A percentile compares a stretch with the other conserved stretches of the same genome.
Evolutionary conservation across 495 filamentous ascomycete genomes (phyloP).

Genomic region (Haplographium delicatum): DNA sequence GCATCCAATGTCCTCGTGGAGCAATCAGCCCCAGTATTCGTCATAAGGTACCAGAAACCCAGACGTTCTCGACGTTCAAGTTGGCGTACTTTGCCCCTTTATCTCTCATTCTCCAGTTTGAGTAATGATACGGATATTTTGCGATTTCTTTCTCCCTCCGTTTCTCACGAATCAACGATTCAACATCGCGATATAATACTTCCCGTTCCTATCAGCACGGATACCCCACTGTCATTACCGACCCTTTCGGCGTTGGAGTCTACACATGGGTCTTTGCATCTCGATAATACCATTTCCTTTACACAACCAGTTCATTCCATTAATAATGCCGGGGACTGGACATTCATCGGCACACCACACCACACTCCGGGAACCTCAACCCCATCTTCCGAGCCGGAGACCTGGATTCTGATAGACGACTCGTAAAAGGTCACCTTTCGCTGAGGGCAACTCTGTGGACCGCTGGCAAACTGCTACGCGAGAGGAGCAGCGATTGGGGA

Average conservation of each 20-base stretch:
- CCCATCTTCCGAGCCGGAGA: conserved; percentile 22
- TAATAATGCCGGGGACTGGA: conserved; percentile 18
- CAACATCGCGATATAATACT: conserved; percentile 15
- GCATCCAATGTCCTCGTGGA: conserved; percentile 8
- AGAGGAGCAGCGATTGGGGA: conserved; percentile 24
- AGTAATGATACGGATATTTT: conserved; percentile 19
- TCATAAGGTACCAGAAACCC: conserved; percentile 9
- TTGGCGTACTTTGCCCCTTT: conserved; percentile 11
- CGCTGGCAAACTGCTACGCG: conserved; percentile 18
- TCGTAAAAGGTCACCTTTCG: conserved; percentile 23
- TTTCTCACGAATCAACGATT: conserved; percentile 13
- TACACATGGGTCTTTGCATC: background rate
- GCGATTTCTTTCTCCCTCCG: conserved; percentile 7
- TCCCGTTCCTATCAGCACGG: background rate
- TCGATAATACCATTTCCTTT: conserved; percentile 6
- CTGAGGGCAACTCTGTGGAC: conserved; percentile 26
- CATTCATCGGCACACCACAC: conserved; percentile 16
- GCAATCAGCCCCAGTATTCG: conserved; percentile 8
- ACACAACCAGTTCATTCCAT: background rate
- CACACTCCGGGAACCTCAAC: conserved; percentile 1
- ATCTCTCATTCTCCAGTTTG: conserved; percentile 20
- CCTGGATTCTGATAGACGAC: conserved; percentile 29
- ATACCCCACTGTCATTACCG: conserved; percentile 27
- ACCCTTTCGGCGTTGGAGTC: conserved; percentile 12
- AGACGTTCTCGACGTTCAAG: conserved; percentile 5